phyloP scores from a whole-genome alignment of 1,284 basidiomycete genomes.

The Bondarzewia mesenterica region DNA sequence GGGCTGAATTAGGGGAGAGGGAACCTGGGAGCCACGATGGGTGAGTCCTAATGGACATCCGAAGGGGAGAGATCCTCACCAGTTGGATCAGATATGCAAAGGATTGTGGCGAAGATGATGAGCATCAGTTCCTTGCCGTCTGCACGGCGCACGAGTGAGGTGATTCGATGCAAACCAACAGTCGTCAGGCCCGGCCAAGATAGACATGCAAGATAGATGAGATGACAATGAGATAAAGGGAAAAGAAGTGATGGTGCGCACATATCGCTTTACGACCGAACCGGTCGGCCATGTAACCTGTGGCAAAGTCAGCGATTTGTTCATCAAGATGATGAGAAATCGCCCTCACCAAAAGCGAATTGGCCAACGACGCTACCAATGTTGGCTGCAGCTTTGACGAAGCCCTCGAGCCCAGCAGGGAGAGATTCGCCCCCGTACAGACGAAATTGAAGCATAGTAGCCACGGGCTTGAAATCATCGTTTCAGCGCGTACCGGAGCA shows the following conservation, averaged over 20 bases:
- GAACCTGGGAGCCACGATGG: constrained; percentile 17
- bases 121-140: constrained; percentile 77
- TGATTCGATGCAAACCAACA: background rate
- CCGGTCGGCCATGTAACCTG: constrained; percentile 53
- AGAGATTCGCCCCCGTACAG: constrained; percentile 49
- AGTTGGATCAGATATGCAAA: constrained; percentile 44
- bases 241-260: too few species aligned
- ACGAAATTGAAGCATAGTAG: constrained; percentile 71
- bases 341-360: constrained; percentile 58
- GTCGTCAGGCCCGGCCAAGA: too few species aligned
- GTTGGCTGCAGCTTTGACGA: constrained; percentile 64
- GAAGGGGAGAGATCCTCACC: constrained; percentile 20
- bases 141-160: constrained; percentile 10
- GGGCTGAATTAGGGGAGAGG: constrained; percentile 34
- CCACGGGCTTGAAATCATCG: constrained; percentile 42
- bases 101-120: constrained; percentile 65
- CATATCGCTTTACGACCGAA: constrained; percentile 61
- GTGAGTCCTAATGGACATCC: background rate
- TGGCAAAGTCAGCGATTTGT: background rate
- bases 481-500: constrained; percentile 1
- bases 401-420: constrained; percentile 50
- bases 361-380: constrained; percentile 73
- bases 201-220: too few species aligned
- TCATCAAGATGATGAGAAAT: background rate
- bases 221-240: too few species aligned